These are phyloP conservation scores for Sclerotinia sclerotiorum DNA, from an alignment of 2,329 filamentous ascomycete species.

Conservation along the genomic window DNA sequence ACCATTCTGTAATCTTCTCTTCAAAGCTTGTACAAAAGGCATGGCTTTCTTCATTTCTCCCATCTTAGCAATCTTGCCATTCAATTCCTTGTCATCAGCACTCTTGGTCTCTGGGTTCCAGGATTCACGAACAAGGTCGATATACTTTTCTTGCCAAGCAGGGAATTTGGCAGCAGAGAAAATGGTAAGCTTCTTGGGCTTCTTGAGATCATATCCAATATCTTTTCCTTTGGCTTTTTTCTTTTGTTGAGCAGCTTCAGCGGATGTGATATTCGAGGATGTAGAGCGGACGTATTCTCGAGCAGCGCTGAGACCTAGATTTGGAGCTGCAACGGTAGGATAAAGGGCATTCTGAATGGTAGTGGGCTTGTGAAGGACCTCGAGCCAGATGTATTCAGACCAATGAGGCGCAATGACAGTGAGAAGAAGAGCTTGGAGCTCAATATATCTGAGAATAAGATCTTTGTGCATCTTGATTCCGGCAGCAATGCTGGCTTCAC, in stretches of 20 bases:
- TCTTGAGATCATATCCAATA: conserved; percentile 80
- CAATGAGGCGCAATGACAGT: conserved; percentile 88
- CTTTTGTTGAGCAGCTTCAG: conserved; percentile 80
- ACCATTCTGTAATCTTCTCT: conserved; percentile 75
- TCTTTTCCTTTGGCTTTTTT: conserved; percentile 92
- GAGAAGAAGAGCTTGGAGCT: conserved; percentile 81
- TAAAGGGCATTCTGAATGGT: conserved; percentile 79
- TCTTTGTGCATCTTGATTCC: conserved; percentile 85
- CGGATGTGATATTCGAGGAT: conserved; percentile 79
- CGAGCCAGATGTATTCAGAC: conserved; percentile 90
- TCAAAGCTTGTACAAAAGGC: conserved; percentile 88
- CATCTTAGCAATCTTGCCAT: conserved; percentile 75
- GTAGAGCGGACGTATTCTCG: conserved; percentile 73
- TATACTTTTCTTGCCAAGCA: conserved; percentile 87
- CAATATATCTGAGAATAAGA: conserved; percentile 75
- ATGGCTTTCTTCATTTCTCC: conserved; percentile 96
- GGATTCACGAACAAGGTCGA: conserved; percentile 71
- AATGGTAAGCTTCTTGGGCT: conserved; percentile 88
- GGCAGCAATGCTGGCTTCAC: conserved; percentile 73
- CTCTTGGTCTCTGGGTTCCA: conserved; percentile 63
- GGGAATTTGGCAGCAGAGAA: conserved; percentile 80
- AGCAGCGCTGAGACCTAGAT: conserved; percentile 70
- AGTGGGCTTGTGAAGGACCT: conserved; percentile 74
- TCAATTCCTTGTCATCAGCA: conserved; percentile 78
- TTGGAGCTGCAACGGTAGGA: conserved; percentile 66